phyloP scores from a whole-genome alignment of 495 filamentous ascomycete genomes.

The Hypoxylon cercidicola region DNA sequence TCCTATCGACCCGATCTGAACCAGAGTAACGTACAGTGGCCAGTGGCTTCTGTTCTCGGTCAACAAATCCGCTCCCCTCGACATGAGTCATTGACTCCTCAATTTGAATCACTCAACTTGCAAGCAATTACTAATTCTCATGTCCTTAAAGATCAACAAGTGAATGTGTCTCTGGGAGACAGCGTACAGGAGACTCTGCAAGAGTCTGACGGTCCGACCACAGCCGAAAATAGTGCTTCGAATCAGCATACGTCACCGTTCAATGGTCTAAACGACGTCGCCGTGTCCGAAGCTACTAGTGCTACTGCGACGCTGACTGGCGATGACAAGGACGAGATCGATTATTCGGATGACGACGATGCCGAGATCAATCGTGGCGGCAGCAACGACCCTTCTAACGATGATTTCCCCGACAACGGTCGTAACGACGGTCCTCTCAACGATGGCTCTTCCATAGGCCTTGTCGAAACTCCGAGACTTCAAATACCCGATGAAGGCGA shows the following conservation, averaged over 20 bases:
- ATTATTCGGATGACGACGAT: constrained; percentile 55
- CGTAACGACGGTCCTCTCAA: constrained; percentile 9
- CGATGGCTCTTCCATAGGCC: background rate
- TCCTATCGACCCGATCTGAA: too few relatives aligned
- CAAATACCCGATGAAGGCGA: constrained; percentile 47
- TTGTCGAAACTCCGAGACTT: constrained; percentile 7
- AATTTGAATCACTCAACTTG: background rate
- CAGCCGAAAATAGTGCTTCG: constrained; percentile 9
- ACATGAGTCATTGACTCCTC: too few relatives aligned
- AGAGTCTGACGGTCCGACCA: constrained; percentile 8
- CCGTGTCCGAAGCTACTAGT: constrained; percentile 49
- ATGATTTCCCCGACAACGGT: constrained; percentile 1
- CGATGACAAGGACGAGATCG: constrained; percentile 57
- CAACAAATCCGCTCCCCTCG: too few relatives aligned
- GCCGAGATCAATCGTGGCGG: constrained; percentile 26
- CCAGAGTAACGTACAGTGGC: too few relatives aligned
- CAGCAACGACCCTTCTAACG: constrained; percentile 17
- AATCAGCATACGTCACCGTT: constrained; percentile 21
- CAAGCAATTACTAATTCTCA: constrained; percentile 23
- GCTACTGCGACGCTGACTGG: constrained; percentile 55
- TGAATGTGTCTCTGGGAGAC: constrained; percentile 15
- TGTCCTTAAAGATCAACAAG: constrained; percentile 31
- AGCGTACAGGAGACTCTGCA: constrained; percentile 10
- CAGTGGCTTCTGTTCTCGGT: too few relatives aligned
- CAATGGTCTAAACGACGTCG: constrained; percentile 23